A percentile compares a stretch with the other conserved stretches of the same genome.
phyloP scores from a whole-genome alignment of 2,329 filamentous ascomycete genomes.

The Colletotrichum sp. region DNA sequence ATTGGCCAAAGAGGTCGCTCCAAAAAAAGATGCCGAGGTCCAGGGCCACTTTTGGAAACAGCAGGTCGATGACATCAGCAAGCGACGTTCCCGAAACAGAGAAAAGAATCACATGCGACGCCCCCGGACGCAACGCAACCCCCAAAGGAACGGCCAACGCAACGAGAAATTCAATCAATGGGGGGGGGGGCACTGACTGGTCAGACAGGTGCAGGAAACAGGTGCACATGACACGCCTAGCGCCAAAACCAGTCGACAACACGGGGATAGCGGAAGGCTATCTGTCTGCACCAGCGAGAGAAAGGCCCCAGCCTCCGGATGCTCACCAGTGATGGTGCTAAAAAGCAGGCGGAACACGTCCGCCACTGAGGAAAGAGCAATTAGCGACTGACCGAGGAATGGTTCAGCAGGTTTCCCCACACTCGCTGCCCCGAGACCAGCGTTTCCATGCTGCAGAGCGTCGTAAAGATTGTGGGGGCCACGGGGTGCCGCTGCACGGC shows the following conservation, averaged over 20 bases:
- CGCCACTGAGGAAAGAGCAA: neutral
- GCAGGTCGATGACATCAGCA: constrained; percentile 20
- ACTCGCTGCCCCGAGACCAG: neutral
- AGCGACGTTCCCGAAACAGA: constrained; percentile 7
- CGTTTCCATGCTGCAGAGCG: neutral
- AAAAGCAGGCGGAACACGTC: neutral
- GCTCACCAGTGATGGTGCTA: neutral
- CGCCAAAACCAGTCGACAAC: neutral
- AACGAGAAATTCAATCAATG: neutral
- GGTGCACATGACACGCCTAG: constrained; percentile 13
- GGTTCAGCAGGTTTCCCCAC: neutral
- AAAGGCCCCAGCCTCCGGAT: neutral
- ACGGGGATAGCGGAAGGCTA: neutral
- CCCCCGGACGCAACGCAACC: neutral
- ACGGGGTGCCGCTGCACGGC: neutral
- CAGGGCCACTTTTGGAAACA: neutral
- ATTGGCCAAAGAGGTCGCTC: neutral
- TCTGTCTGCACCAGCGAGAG: neutral
- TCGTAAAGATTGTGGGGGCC: neutral
- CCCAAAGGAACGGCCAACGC: neutral
- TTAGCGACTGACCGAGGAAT: neutral
- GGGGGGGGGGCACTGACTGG: neutral
- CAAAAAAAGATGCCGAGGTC: constrained; percentile 14
- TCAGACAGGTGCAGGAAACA: neutral
- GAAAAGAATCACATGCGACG: constrained; percentile 12